Base-by-base conservation (phyloP, 164 flowering plant genomes). In the Umbilicus rupestris region DNA sequence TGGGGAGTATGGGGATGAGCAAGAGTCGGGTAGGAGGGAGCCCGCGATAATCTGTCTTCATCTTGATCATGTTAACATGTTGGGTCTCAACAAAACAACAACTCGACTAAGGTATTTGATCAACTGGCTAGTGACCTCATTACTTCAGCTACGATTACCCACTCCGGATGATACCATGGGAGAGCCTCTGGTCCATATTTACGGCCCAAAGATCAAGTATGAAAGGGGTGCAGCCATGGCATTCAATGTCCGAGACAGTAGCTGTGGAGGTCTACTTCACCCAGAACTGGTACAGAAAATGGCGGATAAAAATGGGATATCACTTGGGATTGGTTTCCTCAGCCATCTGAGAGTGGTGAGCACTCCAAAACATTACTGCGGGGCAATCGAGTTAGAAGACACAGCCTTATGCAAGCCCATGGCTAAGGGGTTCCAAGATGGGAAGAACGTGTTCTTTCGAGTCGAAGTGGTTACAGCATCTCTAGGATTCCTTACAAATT, bases 201-300 rank as follows among this genome's bases (percentile, higher is more conserved):
- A 89, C 75, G 98, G 98, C 45, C 98, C 98, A 0, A 92, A 88
- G 59, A 88, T 92, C 14, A 89, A 92, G 65, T 92, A 89, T 31
- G 96, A 92, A 75, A 81, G 98, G 37, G 98, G 98, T 62, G 92
- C 95, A 29, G 80, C 98, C 5, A 85, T 92, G 62, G 92, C 98
- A 2, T 92, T 92, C 75, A 92, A 89, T 64, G 76, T 92, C 65
- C 85, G 87, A 66, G 82, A 83, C 64, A 66, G 76, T 47, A 84
- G 75, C 17, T 65, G 68, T 42, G 73, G 81, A 82, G 85, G 84
- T 26, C 68, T 85, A 39, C 73, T 92, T 20, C 77, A 78, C 65
- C 96, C 96, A 2, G 98, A 89, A 60, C 39, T 81, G 33, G 95
- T 92, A 59, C 96, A 83, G 66, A 89, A 77, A 77, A 73, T 92